Evolutionary conservation across 257 asterid genomes (phyloP), one percentile per base, ranked within the genome.

Genomic region (Solanum raphanifolium): DNA sequence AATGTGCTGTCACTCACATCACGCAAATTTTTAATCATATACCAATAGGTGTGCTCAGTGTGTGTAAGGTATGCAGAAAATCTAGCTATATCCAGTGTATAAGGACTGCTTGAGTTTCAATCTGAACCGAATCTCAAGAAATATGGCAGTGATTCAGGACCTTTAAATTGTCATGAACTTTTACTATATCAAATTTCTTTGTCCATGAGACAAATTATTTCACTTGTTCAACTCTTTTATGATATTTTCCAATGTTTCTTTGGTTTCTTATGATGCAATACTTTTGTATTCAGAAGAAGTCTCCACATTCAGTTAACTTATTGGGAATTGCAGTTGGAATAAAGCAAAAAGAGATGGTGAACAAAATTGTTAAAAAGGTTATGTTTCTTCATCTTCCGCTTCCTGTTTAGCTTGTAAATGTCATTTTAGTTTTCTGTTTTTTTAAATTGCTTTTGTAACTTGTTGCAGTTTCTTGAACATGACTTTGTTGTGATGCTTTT

Each of bases 241-340:
- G 68, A 18, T 46, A 18, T 20, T 52, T 31, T 48, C 41, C 43
- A 32, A 43, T 39, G 83, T 71, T 66, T 43, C 71, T 68, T 6
- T 68, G 38, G 82, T 83, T 89, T 43, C 83, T 88, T 84, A 48
- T 43, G 15, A 41, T 76, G 60, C 82, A 7, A 43, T 89, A 41
- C 83, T 84, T 86, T 34, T 81, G 71, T 35, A 78, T 75, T 82
- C 95, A 95, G 98, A 92, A 78, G 72, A 87, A 87, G 34, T 38
- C 89, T 52, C 91, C 88, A 52, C 71, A 60, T 25, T 87, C 93
- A 32, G 86, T 60, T 9, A 92, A 91, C 88, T 87, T 97, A 90
- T 87, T 97, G 93, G 99, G 98, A 18, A 36, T 97, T 83, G 92
- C 99, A 74, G 98, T 93, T 79, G 99, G 99, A 89, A 87, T 94